Conservation (phyloP, 495 filamentous ascomycete species). For the Tirmania nivea region DNA sequence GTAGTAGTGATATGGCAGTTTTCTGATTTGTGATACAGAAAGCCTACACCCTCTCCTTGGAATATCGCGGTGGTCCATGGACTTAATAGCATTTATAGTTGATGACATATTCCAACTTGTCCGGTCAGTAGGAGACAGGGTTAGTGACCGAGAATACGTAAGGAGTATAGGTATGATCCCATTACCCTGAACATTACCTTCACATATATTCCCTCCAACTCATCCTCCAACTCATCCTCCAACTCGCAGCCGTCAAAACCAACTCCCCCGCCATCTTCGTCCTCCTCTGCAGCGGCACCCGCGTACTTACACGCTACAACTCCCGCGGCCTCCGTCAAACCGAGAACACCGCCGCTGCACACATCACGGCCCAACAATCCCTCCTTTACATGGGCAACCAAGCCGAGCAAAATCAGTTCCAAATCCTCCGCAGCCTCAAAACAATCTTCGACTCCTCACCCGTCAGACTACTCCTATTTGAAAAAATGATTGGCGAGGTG, state of each 20-base stretch:
- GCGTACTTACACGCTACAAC: constrained; percentile 19
- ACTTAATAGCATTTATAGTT: constrained; percentile 18
- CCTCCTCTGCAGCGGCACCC: constrained; percentile 15
- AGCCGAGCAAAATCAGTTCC: constrained; percentile 13
- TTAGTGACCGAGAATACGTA: constrained; percentile 13
- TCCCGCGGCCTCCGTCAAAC: constrained; percentile 14
- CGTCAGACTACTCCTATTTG: constrained; percentile 18
- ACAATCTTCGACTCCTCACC: constrained; percentile 18
- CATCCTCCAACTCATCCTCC: background rate
- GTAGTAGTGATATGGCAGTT: background rate
- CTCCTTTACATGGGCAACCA: constrained; percentile 3
- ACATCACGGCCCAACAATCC: constrained; percentile 4
- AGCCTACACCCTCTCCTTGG: constrained; percentile 16
- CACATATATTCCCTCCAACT: background rate
- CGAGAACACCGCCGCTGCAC: constrained; percentile 11
- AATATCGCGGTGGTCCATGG: constrained; percentile 21
- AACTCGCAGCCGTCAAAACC: constrained; percentile 9
- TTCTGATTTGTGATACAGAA: constrained; percentile 1
- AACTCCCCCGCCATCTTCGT: constrained; percentile 21
- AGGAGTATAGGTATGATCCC: constrained; percentile 1
- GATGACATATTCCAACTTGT: constrained; percentile 20
- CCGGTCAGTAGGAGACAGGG: constrained; percentile 9
- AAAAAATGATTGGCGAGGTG: constrained; percentile 20
- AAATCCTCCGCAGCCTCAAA: constrained; percentile 14
- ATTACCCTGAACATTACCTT: constrained; percentile 6